Conservation (phyloP, 352 stramenopile genomes). For the Phytophthora chlamydospora region DNA sequence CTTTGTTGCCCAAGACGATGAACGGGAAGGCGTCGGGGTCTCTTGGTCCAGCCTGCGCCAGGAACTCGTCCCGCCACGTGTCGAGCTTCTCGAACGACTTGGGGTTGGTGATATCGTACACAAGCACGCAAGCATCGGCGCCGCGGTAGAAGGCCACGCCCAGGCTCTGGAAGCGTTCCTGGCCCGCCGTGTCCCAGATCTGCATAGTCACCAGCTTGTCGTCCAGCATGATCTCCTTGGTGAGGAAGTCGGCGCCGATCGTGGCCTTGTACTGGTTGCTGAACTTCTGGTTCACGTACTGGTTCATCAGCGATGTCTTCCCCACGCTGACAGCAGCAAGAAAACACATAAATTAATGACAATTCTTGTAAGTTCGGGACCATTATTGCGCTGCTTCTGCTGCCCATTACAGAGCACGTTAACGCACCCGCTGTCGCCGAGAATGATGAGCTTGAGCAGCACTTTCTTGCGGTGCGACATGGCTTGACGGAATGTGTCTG, state of each 20-base stretch:
- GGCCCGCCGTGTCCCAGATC: constrained; percentile 99
- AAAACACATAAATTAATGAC: background rate
- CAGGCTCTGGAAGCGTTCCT: constrained; percentile 99
- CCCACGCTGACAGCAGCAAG: constrained; percentile 85
- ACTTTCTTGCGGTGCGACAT: constrained; percentile 96
- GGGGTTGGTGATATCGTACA: constrained; percentile 99
- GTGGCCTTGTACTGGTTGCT: constrained; percentile 99
- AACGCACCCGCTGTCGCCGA: constrained; percentile 96
- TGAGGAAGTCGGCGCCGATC: constrained; percentile 99
- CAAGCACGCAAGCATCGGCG: constrained; percentile 97
- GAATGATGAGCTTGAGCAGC: constrained; percentile 97
- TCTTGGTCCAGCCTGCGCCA: constrained; percentile 90
- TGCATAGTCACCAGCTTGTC: constrained; percentile 97
- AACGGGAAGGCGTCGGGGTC: constrained; percentile 97
- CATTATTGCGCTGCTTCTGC: background rate
- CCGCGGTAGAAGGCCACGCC: constrained; percentile 98
- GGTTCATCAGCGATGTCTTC: constrained; percentile 99
- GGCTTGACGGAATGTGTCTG: background rate
- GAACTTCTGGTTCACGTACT: constrained; percentile 99
- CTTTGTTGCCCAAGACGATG: constrained; percentile 99
- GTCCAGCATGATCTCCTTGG: constrained; percentile 96
- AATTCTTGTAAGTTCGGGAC: background rate
- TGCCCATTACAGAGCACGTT: background rate
- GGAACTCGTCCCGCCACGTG: constrained; percentile 98
- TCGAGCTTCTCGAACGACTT: constrained; percentile 98